Evolutionary conservation across 441 rosid genomes (phyloP), one percentile per base, ranked within the genome.

Genomic region (Viola pubescens): DNA sequence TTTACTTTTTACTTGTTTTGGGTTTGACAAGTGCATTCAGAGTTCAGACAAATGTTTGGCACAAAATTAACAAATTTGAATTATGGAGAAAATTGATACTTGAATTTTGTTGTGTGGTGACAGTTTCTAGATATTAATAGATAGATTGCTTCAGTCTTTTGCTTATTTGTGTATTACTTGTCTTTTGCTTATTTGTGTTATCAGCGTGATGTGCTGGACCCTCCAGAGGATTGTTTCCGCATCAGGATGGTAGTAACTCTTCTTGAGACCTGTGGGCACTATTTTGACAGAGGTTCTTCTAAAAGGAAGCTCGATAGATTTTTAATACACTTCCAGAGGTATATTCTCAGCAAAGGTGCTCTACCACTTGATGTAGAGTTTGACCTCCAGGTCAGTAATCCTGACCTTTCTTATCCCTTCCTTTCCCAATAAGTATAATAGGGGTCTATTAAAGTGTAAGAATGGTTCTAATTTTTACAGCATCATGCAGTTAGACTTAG

Each of bases 231-330:
- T 73, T 91, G 86, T 81, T 94, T 94, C 77, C 92, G 97, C 52
- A 77, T 91, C 68, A 85, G 98, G 79, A 82, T 94, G 99, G 86
- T 91, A 62, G 74, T 85, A 68, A 88, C 79, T 68, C 96, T 94
- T 70, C 88, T 91, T 54, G 96, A 91, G 80, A 91, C 99, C 45
- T 94, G 98, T 59, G 98, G 98, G 61, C 98, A 84, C 76, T 94
- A 89, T 82, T 94, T 94, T 77, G 94, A 83, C 75, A 84, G 98
- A 66, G 99, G 99, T 48, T 91, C 97, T 64, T 91, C 98, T 54
- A 88, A 82, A 82, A 88, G 91, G 85, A 91, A 89, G 71, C 98
- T 94, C 68, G 91, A 94, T 76, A 83, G 88, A 9, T 94, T 94
- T 75, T 67, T 94, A 73, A 78, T 85, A 65, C 92, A 87, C 71